Evolutionary conservation across 2,329 filamentous ascomycete genomes (phyloP), one percentile per base, ranked within the genome.

Genomic region (Coniella vitis): DNA sequence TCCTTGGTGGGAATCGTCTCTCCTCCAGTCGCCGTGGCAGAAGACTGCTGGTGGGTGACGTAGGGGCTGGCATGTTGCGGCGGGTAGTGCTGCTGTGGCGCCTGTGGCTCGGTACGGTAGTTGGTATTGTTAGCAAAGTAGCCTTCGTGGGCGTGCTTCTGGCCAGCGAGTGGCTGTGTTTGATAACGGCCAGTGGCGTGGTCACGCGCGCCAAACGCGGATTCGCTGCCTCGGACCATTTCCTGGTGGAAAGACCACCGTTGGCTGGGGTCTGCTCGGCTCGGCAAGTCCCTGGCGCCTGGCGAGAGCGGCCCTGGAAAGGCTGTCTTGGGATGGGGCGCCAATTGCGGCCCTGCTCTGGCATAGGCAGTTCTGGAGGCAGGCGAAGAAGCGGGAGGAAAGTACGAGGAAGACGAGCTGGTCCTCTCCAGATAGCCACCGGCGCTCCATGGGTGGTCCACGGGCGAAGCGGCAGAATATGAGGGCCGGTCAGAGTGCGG

Each of bases 1-100:
- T 84, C 79, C 62, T 82, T 83, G 13, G 70, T 68, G 0, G 72
- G 67, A 9, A 70, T 57, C 2, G 68, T 69, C 42, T 79, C 76
- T 1, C 69, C 65, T 7, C 56, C n/a, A n/a, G n/a, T 61, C 17
- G 61, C 61, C 4, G 58, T 57, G 47, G 56, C 60, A 1, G 61
- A 52, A 4, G 63, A 58, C 13, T 63, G 61, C 2, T 34, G 44
- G n/a, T n/a, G n/a, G n/a, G n/a, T n/a, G 14, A 19, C 29, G 16
- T 46, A 46, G 4, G 44, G 29, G 14, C 7, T 14, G 20, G 37
- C 57, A 58, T 42, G 55, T 59, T 25, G 59, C 47, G 7, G 49
- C 47, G 31, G 58, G 55, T 14, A 55, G 38, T 22, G 60, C 60
- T 32, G 44, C 1, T 42, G 39, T 3, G 35, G 19, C n/a, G 57